Base-by-base conservation (phyloP, 768 basidiomycete species). In the Trametes sanguinea region DNA sequence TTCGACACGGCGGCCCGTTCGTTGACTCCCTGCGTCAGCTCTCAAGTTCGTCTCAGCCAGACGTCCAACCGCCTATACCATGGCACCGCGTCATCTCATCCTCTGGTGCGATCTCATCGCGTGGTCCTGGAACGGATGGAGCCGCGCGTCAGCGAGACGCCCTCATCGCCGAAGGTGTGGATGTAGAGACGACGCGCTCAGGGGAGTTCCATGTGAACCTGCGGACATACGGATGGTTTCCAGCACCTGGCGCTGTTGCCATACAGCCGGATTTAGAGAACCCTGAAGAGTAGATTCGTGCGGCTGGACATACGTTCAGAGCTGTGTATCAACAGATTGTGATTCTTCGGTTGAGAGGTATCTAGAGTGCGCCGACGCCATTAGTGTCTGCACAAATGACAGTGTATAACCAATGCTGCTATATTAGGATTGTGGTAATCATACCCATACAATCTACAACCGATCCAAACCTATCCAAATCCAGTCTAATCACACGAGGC, bases 81-180 rank as follows among this genome's bases (percentile, higher is more conserved):
- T 94, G 92, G 92, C 81, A 93, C 63, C 84, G 92, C 33, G 90
- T 94, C 4, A 78, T 94, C 13, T 81, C 84, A 3, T 80, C 90
- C 0, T 80, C 86, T 0, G 92, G 92, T 1, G 75, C 79, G 1
- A 89, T 92, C 65, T 92, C 92, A 1, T 94, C 92, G 6, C 82
- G 94, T 46, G 93, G 90, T 0, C 92, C 94, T 3, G 89, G 87
- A 3, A 94, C 94, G 3, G 77, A 83, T 43, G 93, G 92, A 2
- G 93, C 93, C 0, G 82, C 82, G 47, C 77, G 85, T 1, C 94
- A 97, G 70, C 78, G 85, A 16, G 85, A 88, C n/a, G 86, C 81
- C 2, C 81, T 97, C 13, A 84, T 87, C 60, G 86, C 84, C 0
- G 94, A 95, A 72, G 92, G 90, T 3, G 83, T 95, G n/a, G 85